Evolutionary conservation across 1,139 yeast species (phyloP), one percentile per base, ranked within the genome.

Genomic region (Scheffersomyces parashehatae): DNA sequence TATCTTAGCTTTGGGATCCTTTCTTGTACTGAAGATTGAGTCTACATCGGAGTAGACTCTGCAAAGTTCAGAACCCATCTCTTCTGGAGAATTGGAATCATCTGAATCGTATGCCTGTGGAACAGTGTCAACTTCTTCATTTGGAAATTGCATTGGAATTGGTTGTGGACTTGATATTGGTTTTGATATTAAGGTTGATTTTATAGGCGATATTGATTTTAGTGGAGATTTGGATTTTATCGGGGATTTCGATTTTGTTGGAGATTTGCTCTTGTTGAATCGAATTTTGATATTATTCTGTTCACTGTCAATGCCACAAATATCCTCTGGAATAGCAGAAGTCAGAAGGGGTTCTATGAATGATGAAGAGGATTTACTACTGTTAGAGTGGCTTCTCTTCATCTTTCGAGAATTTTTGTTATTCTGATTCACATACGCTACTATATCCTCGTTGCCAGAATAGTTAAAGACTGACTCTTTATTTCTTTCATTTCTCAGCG

Each of bases 11-110:
- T 20, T 35, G 7, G 44, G 39, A 2, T 39, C 43, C 20, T 41
- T 14, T 33, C 46, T 50, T 30, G 58, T 56, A 40, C 60, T 56
- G 43, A 58, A 58, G 38, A 58, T 56, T 26, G 61, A 58, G 34
- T 60, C 56, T 37, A 57, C 60, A 35, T 58, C 48, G 12, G 62
- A 57, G 40, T 56, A 57, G 3, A 52, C 54, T 34, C 46, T 49
- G 3, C 47, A 44, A 36, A 56, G 47, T 26, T 41, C 24, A 14
- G 24, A 9, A 31, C 35, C 35, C 43, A 16, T 37, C 26, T 13
- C 34, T 10, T 39, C 42, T 29, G 43, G 39, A 16, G 32, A 44
- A 37, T 50, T 44, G n/a, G 42, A 28, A n/a, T 44, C 35, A 5
- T 31, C 38, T 12, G 38, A 39, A 16, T 36, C 43, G 3, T 40